Evolutionary conservation across 2,329 filamentous ascomycete species (phyloP), one percentile per base, ranked within the genome.

Genomic region (Arthrobotrys sphaeroides): DNA sequence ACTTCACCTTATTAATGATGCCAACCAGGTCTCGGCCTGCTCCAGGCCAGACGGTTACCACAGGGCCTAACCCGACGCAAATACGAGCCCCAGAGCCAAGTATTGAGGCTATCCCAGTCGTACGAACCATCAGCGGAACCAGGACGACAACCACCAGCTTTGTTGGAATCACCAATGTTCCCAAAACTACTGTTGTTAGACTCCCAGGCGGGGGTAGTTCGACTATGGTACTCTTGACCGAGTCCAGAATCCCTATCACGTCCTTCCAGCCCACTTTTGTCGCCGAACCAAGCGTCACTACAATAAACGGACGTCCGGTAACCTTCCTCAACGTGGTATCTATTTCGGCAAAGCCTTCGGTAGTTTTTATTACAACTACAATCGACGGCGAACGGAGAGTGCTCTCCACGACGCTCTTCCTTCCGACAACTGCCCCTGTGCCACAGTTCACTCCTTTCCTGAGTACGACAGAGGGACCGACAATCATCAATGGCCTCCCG

Each of bases 391-490:
- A 57, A 13, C 55, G n/a, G 22, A 69, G 57, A 4, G 57, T 75
- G 6, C 24, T 75, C 9, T 59, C 72, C 4, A 69, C 72, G 18
- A 75, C 72, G 0, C 64, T 74, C 28, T 75, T 59, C 49, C n/a
- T 69, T 4, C 72, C 64, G 5, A 24, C 26, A 6, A 75, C 72
- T 9, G 47, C 45, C 4, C 13, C 28, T 0, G 42, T 75, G 22
- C 72, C 72, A 0, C 72, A 75, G 40, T 75, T 69, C 16, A 69
- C 64, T 6, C 72, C 72, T 18, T 75, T 59, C 49, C 59, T 75
- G 0, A 69, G 64, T 16, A 75, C 72, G 5, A 75, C 72, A 12
- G 28, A 69, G 13, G 72, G 55, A 1, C 72, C 72, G 16, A 75
- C 72, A 31, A 53, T 75, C n/a, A 69, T 75, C 31, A 75, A 65